phyloP scores from a whole-genome alignment of 768 basidiomycete species.

The Lepiota brunneoincarnata region DNA sequence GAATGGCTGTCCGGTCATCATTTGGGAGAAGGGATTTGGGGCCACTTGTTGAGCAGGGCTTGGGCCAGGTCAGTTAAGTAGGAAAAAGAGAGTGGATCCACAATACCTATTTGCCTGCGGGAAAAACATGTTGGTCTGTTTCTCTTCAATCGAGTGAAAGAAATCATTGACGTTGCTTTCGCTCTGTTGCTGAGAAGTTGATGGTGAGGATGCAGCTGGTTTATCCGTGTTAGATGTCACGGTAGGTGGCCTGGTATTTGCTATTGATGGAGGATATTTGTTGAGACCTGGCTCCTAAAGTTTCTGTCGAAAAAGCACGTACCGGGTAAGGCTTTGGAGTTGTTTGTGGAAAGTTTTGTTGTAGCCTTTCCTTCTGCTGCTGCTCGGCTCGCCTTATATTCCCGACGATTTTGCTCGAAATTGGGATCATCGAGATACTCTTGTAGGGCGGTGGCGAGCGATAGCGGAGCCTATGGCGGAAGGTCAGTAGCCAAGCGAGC shows the following conservation, averaged over 20 bases:
- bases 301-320: not conserved
- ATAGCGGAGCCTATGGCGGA: slow-evolving; percentile 82
- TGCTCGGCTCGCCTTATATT: slow-evolving; percentile 83
- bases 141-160: slow-evolving; percentile 84
- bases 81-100: not conserved
- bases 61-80: not conserved
- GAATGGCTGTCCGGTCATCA: slow-evolving; percentile 49
- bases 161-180: slow-evolving; percentile 73
- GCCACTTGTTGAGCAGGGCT: slow-evolving; percentile 60
- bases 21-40: slow-evolving; percentile 77
- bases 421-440: slow-evolving; percentile 96
- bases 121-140: slow-evolving; percentile 71
- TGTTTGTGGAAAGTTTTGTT: not conserved
- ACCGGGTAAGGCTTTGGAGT: not conserved
- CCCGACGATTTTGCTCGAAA: slow-evolving; percentile 92
- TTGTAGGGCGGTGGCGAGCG: slow-evolving; percentile 88
- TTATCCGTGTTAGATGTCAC: not conserved
- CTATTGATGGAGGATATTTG: not conserved
- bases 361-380: slow-evolving; percentile 42
- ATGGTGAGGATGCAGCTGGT: slow-evolving; percentile 16
- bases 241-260: not conserved
- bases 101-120: slow-evolving; percentile 57
- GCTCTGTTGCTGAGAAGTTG: slow-evolving; percentile 26
- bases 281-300: not conserved
- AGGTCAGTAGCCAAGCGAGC: not conserved